A percentile compares a stretch with the other conserved stretches of the same genome.
Conservation (phyloP, 129 eudicot species). For the Flaveria robusta region DNA sequence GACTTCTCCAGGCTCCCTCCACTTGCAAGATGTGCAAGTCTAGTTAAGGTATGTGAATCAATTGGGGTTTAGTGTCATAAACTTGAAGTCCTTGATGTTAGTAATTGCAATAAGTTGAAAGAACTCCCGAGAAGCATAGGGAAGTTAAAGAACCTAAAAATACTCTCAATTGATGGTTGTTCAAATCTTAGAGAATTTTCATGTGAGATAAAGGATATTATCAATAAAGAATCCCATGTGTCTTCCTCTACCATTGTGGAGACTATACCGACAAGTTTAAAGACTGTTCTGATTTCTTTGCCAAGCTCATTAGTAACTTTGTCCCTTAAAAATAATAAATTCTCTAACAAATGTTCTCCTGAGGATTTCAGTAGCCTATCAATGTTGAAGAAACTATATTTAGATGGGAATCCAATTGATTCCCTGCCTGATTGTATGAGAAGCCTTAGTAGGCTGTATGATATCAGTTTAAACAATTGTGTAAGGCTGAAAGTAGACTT, state of each 20-base stretch:
- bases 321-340: conserved; percentile 16
- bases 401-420: conserved; percentile 24
- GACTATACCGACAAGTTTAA: neutral
- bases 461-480: neutral
- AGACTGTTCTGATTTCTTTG: neutral
- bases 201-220: neutral
- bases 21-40: conserved; percentile 20
- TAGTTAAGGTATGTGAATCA: conserved; percentile 22
- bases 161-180: neutral
- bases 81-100: conserved; percentile 25
- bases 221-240: neutral
- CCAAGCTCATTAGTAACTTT: conserved; percentile 14
- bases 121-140: conserved; percentile 26
- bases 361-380: conserved; percentile 25
- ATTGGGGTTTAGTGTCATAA: neutral
- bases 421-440: conserved; percentile 32
- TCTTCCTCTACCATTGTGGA: conserved; percentile 12
- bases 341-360: conserved; percentile 16
- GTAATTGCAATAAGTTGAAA: conserved; percentile 7
- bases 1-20: conserved; percentile 27
- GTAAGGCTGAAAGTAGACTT: conserved; percentile 10
- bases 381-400: conserved; percentile 1
- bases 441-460: conserved; percentile 9
- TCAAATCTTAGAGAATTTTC: neutral
- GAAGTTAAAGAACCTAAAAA: conserved; percentile 9